Base-by-base conservation (phyloP, 2,329 filamentous ascomycete genomes). In the Xylaria sp. region DNA sequence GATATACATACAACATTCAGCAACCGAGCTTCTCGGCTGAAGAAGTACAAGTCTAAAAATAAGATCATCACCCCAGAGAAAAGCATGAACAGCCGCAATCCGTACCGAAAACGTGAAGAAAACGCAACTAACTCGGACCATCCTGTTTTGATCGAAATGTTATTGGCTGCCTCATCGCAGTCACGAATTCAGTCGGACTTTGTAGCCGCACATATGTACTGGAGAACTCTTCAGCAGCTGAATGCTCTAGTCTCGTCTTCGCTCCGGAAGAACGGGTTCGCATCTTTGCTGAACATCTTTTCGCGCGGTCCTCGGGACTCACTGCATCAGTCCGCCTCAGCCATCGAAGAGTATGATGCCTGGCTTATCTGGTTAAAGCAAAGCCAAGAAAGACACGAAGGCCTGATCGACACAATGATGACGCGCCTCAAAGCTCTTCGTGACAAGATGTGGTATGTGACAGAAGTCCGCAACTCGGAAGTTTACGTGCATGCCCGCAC, bases 361-460 rank as follows among this genome's bases (percentile, higher is more conserved):
- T 92, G 90, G 90, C 86, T 94, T 33, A 87, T 94, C 12, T 93
- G 90, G 86, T 83, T 96, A 19, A 92, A 92, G 72, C 91, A 92
- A 69, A 92, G 89, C 23, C 89, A 94, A 71, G 90, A 92, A 71
- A 86, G 90, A 2, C 88, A 93, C 50, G 92, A 94, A 70, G 84
- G 83, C 2, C 84, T 87, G 12, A 89, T 94, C 37, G 89, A 92
- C 42, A 83, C 87, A 4, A 91, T 92, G 86, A 90, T 92, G 83
- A 83, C 83, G 61, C 87, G 87, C 4, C 83, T 95, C 38, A 87
- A 89, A 60, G 88, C 90, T 21, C 83, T 97, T 40, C 87, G 95
- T 43, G 92, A 97, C 75, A 98, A 98, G 82, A 97, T 98, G 92
- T 99, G 95, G 95, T 99, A 96, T 75, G 91, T 95, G 63, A 94